These are phyloP conservation scores for Nidula niveotomentosa DNA, from an alignment of 1,284 basidiomycete genomes.

Conservation along the genomic window DNA sequence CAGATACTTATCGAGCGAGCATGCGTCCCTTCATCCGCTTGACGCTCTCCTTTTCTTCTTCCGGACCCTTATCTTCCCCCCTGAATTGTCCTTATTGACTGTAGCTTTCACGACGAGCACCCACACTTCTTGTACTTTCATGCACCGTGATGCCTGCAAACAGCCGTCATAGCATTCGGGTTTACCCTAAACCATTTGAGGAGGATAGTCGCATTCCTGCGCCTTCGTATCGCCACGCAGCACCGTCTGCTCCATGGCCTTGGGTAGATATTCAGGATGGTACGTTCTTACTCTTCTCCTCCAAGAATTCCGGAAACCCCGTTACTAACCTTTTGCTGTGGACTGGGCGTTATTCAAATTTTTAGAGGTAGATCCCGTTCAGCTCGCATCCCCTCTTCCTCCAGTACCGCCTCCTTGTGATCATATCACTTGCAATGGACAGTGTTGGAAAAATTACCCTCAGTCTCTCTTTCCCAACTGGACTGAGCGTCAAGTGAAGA, in stretches of 20 bases:
- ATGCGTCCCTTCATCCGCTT: too few relatives aligned
- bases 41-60: too few relatives aligned
- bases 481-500: conserved; percentile 20
- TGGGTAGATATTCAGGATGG: conserved; percentile 36
- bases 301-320: too few relatives aligned
- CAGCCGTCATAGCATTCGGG: too few relatives aligned
- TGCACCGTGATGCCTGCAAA: too few relatives aligned
- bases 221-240: conserved; percentile 26
- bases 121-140: too few relatives aligned
- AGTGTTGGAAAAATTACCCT: conserved; percentile 24
- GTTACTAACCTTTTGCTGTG: too few relatives aligned
- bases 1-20: too few relatives aligned
- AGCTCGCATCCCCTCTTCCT: conserved; percentile 7
- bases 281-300: conserved; percentile 7
- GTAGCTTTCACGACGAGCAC: too few relatives aligned
- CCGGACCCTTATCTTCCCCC: too few relatives aligned
- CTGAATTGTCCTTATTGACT: too few relatives aligned
- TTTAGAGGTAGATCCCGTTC: conserved; percentile 14
- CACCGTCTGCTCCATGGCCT: conserved; percentile 31
- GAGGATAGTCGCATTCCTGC: conserved; percentile 10
- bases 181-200: too few relatives aligned
- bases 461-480: conserved; percentile 26
- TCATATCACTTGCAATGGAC: conserved; percentile 13
- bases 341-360: background rate
- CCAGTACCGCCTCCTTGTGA: conserved; percentile 15